phyloP scores from a whole-genome alignment of 768 basidiomycete species.

The Nevesoporus exiguus region DNA sequence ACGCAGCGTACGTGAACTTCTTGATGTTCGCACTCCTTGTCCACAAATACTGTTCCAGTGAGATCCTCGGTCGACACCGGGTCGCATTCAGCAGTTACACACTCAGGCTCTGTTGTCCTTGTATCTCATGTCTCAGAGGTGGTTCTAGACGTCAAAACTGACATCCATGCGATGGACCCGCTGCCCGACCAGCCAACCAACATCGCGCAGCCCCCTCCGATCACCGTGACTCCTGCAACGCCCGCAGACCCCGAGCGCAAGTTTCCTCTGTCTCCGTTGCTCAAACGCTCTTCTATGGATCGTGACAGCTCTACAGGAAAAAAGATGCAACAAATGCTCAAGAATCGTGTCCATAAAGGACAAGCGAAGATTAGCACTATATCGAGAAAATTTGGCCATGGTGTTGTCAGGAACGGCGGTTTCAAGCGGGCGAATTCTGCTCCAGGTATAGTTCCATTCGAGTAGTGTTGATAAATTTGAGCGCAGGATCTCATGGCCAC shows the following conservation, averaged over 20 bases:
- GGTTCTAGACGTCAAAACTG: conserved; percentile 8
- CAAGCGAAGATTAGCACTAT: conserved; percentile 72
- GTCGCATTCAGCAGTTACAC: conserved; percentile 27
- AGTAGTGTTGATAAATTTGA: background rate
- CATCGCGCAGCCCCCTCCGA: conserved; percentile 32
- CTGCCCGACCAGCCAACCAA: background rate
- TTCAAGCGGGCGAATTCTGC: conserved; percentile 63
- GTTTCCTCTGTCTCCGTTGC: conserved; percentile 18
- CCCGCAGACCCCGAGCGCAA: conserved; percentile 37
- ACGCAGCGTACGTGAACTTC: conserved; percentile 21
- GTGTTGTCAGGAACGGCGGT: conserved; percentile 53
- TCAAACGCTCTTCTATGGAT: conserved; percentile 30
- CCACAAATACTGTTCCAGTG: conserved; percentile 11
- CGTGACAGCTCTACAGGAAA: conserved; percentile 58
- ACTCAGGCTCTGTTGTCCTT: conserved; percentile 9
- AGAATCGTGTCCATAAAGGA: conserved; percentile 69
- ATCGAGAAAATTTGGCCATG: conserved; percentile 71
- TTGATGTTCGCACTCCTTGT: background rate
- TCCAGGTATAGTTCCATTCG: conserved; percentile 48
- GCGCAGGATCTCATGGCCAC: background rate
- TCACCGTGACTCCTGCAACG: conserved; percentile 62
- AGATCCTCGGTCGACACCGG: conserved; percentile 32
- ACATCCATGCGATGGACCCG: conserved; percentile 6
- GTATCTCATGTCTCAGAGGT: conserved; percentile 14
- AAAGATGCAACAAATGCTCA: conserved; percentile 74